phyloP scores from a whole-genome alignment of 192 early-diverging fungal genomes.

The Linnemannia schmuckeri region DNA sequence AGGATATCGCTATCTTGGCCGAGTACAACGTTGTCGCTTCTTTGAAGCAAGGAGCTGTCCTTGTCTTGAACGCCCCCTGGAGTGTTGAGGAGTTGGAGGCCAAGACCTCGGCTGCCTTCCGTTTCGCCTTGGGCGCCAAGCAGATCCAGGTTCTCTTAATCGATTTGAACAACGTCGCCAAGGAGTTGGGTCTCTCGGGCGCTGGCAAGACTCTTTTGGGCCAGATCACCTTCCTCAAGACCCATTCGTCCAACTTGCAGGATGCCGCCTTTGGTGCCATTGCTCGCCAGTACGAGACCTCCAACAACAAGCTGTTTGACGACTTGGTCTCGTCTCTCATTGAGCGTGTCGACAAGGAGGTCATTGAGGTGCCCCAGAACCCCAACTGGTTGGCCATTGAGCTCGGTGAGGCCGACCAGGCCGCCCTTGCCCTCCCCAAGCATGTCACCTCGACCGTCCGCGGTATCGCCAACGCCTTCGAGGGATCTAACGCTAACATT shows the following conservation, averaged over 20 bases:
- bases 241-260: conserved; percentile 30
- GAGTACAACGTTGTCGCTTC: conserved; percentile 73
- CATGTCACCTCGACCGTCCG: conserved; percentile 54
- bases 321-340: conserved; percentile 42
- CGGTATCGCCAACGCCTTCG: conserved; percentile 45
- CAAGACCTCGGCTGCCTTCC: conserved; percentile 75
- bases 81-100: conserved; percentile 75
- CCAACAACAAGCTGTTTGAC: conserved; percentile 36
- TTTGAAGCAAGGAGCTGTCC: conserved; percentile 60
- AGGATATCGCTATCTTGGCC: conserved; percentile 69
- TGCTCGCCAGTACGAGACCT: conserved; percentile 45
- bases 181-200: conserved; percentile 66
- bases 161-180: conserved; percentile 73
- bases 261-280: conserved; percentile 46
- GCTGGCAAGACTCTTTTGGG: conserved; percentile 72
- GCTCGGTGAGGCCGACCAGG: conserved; percentile 51
- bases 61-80: conserved; percentile 80
- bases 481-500: conserved; percentile 24
- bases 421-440: conserved; percentile 42
- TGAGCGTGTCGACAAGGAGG: conserved; percentile 55
- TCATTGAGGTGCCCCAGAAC: conserved; percentile 53
- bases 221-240: conserved; percentile 49
- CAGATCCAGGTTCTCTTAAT: conserved; percentile 72
- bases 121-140: conserved; percentile 62
- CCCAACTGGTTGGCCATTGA: conserved; percentile 55